Base-by-base conservation (phyloP, 1,284 basidiomycete genomes). In the Rhodotorula sp. region DNA sequence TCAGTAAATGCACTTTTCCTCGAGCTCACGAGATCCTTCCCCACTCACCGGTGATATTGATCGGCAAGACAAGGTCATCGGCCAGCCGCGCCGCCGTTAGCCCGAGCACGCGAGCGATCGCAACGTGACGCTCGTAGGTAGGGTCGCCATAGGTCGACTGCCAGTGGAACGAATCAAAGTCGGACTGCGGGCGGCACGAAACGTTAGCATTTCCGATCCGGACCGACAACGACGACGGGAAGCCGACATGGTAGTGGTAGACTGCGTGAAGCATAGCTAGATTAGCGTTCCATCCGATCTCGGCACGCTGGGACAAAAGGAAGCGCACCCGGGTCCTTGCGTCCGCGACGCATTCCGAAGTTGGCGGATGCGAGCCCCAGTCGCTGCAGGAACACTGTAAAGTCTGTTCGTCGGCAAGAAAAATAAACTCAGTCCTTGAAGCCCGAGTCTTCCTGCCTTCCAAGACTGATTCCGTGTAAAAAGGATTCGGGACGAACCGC, bases 161-260 rank as follows among this genome's bases (percentile, higher is more conserved):
- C 88, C 89, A 94, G 63, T 83, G 82, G 77, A 88, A 86, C 43
- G 85, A 86, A 80, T 94, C 92, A 79, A 90, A 94, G 72, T 92
- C 86, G 18, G 34, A 54, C 61, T 34, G 50, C 26, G 28, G 18
- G 26, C 4, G 23, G 49, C 2, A n/a, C 49, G 10, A 57, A 45
- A 3, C 16, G 31, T 47, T 3, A 23, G 45, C 3, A 7, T n/a
- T 5, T 34, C 18, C 18, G 5, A 19, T 43, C 0, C n/a, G n/a
- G n/a, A n/a, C n/a, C 26, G 3, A n/a, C 28, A 1, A 38, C 18
- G 14, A n/a, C 23, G 6, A 1, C 0, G 62, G 6, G 8, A 23
- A 38, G 18, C 38, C 14, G 16, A 60, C 38, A 45, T 63, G 62
- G 26, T 63, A 63, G 12, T 56, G 54, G 43, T 63, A 63, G 28